These are phyloP conservation scores for Colletotrichum phormii DNA, from an alignment of 2,329 filamentous ascomycete genomes.

Conservation along the genomic window DNA sequence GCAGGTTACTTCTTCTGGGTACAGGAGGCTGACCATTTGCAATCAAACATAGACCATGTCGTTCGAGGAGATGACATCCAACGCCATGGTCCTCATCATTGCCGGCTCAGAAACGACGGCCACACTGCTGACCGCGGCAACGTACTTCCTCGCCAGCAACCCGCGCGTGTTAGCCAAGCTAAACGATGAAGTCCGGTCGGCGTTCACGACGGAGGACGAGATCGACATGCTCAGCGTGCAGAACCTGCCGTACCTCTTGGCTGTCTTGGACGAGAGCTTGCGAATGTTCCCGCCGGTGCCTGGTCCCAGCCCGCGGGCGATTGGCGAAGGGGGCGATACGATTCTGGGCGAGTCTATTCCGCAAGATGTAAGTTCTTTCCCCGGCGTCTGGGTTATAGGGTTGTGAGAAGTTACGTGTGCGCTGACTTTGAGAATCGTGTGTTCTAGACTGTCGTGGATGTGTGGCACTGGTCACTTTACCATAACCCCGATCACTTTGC, in stretches of 20 bases:
- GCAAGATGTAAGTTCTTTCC: background rate
- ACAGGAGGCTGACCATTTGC: background rate
- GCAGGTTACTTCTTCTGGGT: background rate
- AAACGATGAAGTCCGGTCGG: constrained; percentile 49
- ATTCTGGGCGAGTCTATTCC: background rate
- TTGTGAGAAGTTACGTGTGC: background rate
- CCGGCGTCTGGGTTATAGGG: background rate
- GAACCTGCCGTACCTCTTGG: constrained; percentile 50
- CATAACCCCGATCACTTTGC: background rate
- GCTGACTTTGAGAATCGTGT: background rate
- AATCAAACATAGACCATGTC: background rate
- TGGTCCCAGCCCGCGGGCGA: background rate
- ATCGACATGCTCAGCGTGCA: constrained; percentile 47
- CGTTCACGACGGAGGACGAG: constrained; percentile 47
- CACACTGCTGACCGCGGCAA: constrained; percentile 41
- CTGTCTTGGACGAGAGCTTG: constrained; percentile 54
- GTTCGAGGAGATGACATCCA: background rate
- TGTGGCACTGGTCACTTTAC: background rate
- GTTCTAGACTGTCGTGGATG: background rate
- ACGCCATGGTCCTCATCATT: constrained; percentile 28
- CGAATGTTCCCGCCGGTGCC: constrained; percentile 50
- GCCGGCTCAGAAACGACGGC: constrained; percentile 49
- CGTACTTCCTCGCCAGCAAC: constrained; percentile 44
- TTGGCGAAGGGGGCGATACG: background rate
- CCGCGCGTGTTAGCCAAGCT: constrained; percentile 45